Evolutionary conservation across 1,139 yeast species (phyloP).

Genomic region (Magnusiomyces clavatus): DNA sequence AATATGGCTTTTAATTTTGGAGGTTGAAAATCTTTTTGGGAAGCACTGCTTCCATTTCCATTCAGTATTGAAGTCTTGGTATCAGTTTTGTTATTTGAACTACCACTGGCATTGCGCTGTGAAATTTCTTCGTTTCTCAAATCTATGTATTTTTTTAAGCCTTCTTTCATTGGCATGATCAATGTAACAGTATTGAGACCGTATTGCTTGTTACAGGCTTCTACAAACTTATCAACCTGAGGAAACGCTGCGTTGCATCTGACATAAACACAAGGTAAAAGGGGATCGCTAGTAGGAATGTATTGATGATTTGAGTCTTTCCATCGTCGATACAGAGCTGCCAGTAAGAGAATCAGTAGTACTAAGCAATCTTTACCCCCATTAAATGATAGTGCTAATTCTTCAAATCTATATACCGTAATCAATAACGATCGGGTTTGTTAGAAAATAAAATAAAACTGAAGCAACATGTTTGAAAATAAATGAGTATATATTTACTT

Average conservation of each 20-base stretch:
- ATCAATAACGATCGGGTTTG: not conserved
- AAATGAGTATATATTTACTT: constrained; percentile 11
- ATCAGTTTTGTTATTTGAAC: not conserved
- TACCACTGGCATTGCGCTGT: not conserved
- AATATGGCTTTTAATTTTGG: constrained; percentile 53
- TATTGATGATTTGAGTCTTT: not conserved
- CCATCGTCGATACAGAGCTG: constrained; percentile 43
- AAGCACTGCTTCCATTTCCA: constrained; percentile 15
- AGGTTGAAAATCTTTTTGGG: constrained; percentile 20
- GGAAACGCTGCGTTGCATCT: constrained; percentile 61
- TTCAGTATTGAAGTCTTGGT: not conserved
- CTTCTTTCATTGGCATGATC: constrained; percentile 47
- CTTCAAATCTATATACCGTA: constrained; percentile 35
- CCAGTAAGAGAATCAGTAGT: constrained; percentile 59
- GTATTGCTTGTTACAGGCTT: constrained; percentile 28
- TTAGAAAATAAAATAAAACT: not conserved
- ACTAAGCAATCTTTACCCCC: constrained; percentile 92
- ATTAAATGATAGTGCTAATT: constrained; percentile 70
- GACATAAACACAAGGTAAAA: constrained; percentile 51
- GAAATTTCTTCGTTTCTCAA: constrained; percentile 3
- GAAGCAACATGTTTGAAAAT: not conserved
- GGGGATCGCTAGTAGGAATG: constrained; percentile 14
- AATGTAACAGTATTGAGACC: constrained; percentile 28
- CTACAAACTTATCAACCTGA: constrained; percentile 45
- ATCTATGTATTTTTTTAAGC: constrained; percentile 52